Evolutionary conservation across 2,329 filamentous ascomycete genomes (phyloP).

Genomic region (Ceratocystis eucalypticola): DNA sequence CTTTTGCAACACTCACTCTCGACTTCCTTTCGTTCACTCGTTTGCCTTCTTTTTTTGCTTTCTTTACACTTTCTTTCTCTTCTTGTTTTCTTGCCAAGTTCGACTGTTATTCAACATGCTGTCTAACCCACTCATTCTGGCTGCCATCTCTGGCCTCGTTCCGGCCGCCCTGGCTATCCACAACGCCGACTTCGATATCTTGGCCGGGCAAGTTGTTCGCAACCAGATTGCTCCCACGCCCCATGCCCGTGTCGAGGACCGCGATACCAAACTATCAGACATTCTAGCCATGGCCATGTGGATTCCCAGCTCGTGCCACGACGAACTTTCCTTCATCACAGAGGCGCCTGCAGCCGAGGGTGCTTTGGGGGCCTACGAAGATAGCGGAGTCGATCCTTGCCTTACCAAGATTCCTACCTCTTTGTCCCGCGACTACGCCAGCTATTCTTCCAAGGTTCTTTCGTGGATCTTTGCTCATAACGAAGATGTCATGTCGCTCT

Average conservation of each 20-base stretch:
- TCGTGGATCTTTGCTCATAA: not conserved
- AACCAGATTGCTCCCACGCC: not conserved
- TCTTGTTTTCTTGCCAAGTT: not conserved
- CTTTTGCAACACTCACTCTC: not conserved
- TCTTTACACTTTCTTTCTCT: not conserved
- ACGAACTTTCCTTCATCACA: not conserved
- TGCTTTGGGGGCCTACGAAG: not conserved
- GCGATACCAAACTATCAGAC: not conserved
- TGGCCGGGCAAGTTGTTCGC: not conserved
- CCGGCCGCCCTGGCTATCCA: not conserved
- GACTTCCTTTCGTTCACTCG: not conserved
- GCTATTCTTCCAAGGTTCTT: not conserved
- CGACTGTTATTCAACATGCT: not conserved
- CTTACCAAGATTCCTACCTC: not conserved
- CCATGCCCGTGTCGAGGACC: not conserved
- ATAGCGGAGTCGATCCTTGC: conserved; percentile 1
- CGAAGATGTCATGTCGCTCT: not conserved
- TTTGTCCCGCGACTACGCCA: not conserved
- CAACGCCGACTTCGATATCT: not conserved
- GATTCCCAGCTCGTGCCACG: not conserved
- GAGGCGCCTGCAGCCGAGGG: not conserved
- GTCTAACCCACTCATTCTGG: not conserved
- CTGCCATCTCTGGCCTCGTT: conserved; percentile 1
- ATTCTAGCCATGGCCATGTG: not conserved
- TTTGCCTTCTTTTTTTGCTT: not conserved